Evolutionary conservation across 2,329 filamentous ascomycete genomes (phyloP), one percentile per base, ranked within the genome.

Genomic region (Periconia digitata): DNA sequence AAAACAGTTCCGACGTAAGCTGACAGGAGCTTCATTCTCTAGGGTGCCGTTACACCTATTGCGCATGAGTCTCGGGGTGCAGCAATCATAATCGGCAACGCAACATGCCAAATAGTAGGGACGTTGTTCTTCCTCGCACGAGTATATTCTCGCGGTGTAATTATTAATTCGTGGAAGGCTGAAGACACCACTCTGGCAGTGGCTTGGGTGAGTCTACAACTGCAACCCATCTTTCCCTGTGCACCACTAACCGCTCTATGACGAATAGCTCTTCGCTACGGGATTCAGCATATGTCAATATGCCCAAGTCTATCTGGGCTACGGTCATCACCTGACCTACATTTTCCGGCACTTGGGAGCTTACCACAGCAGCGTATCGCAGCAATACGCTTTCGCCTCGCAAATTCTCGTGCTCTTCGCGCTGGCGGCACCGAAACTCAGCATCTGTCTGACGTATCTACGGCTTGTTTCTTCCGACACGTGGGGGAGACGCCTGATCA

Each of bases 361-460:
- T 47, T 1, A 24, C 34, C 45, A 53, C 15, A 41, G 44, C 13
- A 38, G 56, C 18, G 43, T 39, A 7, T 48, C 48, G 6, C 58
- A 59, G 34, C 49, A 64, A 29, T 59, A 55, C 46, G 49, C 57
- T 15, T 64, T 53, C 38, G 58, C 48, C 3, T 53, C 56, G 3
- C 48, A 56, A 34, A 44, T 62, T 37, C 8, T 56, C 6, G 37
- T 56, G 22, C 46, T 58, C 12, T 40, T 48, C 8, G 58, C 51
- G 3, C 55, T 63, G n/a, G 46, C 54, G 2, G 8, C 55, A 8
- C 46, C 56, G 3, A 63, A 61, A 47, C 37, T 60, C 37, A 63
- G 60, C 49, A 61, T 63, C 32, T 61, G 60, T 23, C 49, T 58
- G 12, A 50, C 50, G 15, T 63, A 63, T 35, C 45, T 61, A 12